phyloP scores from a whole-genome alignment of 2,329 filamentous ascomycete genomes.

The Microcyclospora pomicola region DNA sequence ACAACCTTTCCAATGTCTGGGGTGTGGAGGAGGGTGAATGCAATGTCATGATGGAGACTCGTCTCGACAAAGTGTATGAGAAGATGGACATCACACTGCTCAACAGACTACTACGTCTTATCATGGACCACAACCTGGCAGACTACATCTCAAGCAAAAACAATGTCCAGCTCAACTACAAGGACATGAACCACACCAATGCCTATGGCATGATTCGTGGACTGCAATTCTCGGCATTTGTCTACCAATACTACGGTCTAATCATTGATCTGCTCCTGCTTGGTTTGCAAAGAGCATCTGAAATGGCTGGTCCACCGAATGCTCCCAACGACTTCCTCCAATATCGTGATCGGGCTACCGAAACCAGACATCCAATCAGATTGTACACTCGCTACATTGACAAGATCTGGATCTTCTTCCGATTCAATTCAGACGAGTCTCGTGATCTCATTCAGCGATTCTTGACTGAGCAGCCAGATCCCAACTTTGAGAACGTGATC shows the following conservation, averaged over 20 bases:
- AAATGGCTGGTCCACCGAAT: slow-evolving; percentile 87
- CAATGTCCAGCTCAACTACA: slow-evolving; percentile 97
- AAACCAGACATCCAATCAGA: slow-evolving; percentile 86
- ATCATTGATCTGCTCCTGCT: slow-evolving; percentile 87
- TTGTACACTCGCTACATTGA: slow-evolving; percentile 98
- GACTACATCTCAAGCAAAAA: slow-evolving; percentile 99
- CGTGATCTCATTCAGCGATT: slow-evolving; percentile 94
- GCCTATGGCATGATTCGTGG: slow-evolving; percentile 97
- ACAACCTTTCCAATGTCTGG: slow-evolving; percentile 94
- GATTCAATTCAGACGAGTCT: slow-evolving; percentile 87
- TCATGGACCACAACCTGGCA: slow-evolving; percentile 98
- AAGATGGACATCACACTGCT: slow-evolving; percentile 95
- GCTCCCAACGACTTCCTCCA: slow-evolving; percentile 96
- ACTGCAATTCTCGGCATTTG: slow-evolving; percentile 93
- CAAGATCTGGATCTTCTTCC: slow-evolving; percentile 95
- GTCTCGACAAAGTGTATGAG: slow-evolving; percentile 97
- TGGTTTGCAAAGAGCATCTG: slow-evolving; percentile 88
- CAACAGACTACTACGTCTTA: slow-evolving; percentile 80
- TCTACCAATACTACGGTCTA: slow-evolving; percentile 97
- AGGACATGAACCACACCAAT: slow-evolving; percentile 99
- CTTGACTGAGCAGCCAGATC: slow-evolving; percentile 93
- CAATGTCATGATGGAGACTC: slow-evolving; percentile 97
- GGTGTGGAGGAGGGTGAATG: slow-evolving; percentile 87
- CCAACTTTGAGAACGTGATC: slow-evolving; percentile 98
- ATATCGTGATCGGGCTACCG: slow-evolving; percentile 84